Conservation (phyloP, 2,329 filamentous ascomycete genomes). For the Diaporthe sp. region DNA sequence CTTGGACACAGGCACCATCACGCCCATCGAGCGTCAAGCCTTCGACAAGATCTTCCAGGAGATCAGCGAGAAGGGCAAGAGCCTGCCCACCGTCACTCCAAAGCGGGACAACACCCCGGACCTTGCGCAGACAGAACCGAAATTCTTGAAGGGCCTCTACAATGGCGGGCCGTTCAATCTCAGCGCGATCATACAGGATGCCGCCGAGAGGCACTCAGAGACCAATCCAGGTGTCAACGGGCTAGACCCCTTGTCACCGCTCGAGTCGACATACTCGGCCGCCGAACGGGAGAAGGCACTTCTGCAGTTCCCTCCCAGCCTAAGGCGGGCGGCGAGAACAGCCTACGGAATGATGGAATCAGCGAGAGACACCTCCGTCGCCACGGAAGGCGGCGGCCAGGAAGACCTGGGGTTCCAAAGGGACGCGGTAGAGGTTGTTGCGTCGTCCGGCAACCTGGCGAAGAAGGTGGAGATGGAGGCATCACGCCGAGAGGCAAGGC, state of each 20-base stretch:
- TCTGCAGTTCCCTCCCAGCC: constrained; percentile 56
- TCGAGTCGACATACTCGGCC: constrained; percentile 44
- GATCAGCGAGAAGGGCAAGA: constrained; percentile 57
- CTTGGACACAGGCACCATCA: constrained; percentile 64
- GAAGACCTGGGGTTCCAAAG: not conserved
- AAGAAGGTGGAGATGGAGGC: constrained; percentile 56
- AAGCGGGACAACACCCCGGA: constrained; percentile 39
- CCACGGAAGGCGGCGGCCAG: constrained; percentile 32
- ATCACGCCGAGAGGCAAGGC: constrained; percentile 61
- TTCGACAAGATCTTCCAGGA: constrained; percentile 71
- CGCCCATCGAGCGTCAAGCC: constrained; percentile 63
- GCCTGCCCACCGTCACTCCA: constrained; percentile 46
- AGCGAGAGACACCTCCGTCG: constrained; percentile 37
- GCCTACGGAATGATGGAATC: constrained; percentile 54
- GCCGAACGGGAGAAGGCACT: constrained; percentile 53
- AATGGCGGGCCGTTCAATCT: constrained; percentile 43
- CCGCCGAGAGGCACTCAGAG: constrained; percentile 40
- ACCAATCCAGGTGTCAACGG: constrained; percentile 35
- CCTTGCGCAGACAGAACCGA: constrained; percentile 28
- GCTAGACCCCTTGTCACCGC: constrained; percentile 42
- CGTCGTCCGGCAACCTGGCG: constrained; percentile 40
- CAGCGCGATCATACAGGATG: constrained; percentile 48
- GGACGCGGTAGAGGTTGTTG: constrained; percentile 48
- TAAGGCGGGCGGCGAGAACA: constrained; percentile 55
- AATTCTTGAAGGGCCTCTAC: constrained; percentile 28